Conservation (phyloP, 179 eudicot genomes). For the Beta corolliflora region DNA sequence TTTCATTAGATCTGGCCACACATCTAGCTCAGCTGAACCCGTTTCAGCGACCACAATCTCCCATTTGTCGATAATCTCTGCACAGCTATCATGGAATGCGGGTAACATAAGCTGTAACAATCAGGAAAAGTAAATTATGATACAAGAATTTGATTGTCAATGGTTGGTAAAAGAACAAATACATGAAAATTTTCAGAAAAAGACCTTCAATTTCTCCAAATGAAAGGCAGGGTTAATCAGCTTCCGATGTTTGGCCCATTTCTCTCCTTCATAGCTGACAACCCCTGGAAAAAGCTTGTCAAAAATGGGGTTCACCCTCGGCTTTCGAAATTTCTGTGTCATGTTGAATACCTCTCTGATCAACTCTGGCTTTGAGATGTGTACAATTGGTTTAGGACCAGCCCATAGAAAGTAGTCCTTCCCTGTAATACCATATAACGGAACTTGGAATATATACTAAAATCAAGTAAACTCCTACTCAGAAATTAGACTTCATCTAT, state of each 20-base stretch:
- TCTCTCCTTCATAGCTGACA: conserved; percentile 28
- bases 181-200: not conserved
- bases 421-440: conserved; percentile 6
- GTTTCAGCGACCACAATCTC: conserved; percentile 20
- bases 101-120: conserved; percentile 32
- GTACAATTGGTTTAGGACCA: conserved; percentile 18
- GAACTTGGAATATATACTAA: no score
- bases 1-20: conserved; percentile 9
- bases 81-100: conserved; percentile 29
- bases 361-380: conserved; percentile 16
- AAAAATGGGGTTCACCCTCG: conserved; percentile 12
- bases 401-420: not conserved
- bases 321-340: conserved; percentile 32
- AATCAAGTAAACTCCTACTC: no score
- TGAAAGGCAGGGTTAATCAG: conserved; percentile 40
- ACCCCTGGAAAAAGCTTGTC: conserved; percentile 28
- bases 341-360: conserved; percentile 22
- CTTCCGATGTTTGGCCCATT: conserved; percentile 41
- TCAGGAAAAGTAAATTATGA: no score
- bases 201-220: conserved; percentile 41
- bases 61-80: conserved; percentile 28
- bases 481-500: no score
- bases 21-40: conserved; percentile 24
- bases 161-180: no score
- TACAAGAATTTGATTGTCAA: no score